phyloP scores from a whole-genome alignment of 163 green algal genomes.

The Picocystis sp. region DNA sequence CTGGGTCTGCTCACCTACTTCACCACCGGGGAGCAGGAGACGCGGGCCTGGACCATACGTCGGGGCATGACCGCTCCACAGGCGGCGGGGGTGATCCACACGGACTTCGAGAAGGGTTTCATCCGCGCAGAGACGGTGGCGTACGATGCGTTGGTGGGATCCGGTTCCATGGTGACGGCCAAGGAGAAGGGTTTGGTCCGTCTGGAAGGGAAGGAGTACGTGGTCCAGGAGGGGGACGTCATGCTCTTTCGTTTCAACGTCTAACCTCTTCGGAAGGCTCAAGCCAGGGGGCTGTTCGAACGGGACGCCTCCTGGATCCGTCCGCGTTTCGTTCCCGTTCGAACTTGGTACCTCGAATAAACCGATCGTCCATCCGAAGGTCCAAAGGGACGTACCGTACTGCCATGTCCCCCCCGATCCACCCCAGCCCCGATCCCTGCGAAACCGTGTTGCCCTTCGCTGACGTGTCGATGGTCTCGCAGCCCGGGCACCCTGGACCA shows the following conservation, averaged over 20 bases:
- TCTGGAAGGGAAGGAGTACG: slow-evolving; percentile 94
- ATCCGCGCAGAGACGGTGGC: slow-evolving; percentile 83
- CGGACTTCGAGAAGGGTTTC: slow-evolving; percentile 89
- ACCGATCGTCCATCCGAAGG: too few species aligned
- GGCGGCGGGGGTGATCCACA: slow-evolving; percentile 86
- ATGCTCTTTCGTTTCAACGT: slow-evolving; percentile 82
- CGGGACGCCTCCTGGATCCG: too few species aligned
- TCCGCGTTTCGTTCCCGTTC: too few species aligned
- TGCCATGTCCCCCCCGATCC: too few species aligned
- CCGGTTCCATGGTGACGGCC: slow-evolving; percentile 25
- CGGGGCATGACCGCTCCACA: slow-evolving; percentile 79
- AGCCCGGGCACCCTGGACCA: too few species aligned
- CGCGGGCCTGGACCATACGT: slow-evolving; percentile 78
- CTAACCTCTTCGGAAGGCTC: slow-evolving; percentile 7
- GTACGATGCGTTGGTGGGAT: slow-evolving; percentile 44
- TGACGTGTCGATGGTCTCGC: too few species aligned
- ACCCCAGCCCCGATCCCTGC: too few species aligned
- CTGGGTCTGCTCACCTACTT: slow-evolving; percentile 92
- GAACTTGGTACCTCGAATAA: too few species aligned
- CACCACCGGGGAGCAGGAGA: slow-evolving; percentile 92
- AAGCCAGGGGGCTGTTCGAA: too few species aligned
- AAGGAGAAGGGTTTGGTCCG: slow-evolving; percentile 68
- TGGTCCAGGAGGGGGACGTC: slow-evolving; percentile 79
- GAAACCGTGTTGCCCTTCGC: too few species aligned
- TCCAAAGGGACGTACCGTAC: too few species aligned